Evolutionary conservation across 1,284 basidiomycete species (phyloP).

Genomic region (Fistulinella staudtii): DNA sequence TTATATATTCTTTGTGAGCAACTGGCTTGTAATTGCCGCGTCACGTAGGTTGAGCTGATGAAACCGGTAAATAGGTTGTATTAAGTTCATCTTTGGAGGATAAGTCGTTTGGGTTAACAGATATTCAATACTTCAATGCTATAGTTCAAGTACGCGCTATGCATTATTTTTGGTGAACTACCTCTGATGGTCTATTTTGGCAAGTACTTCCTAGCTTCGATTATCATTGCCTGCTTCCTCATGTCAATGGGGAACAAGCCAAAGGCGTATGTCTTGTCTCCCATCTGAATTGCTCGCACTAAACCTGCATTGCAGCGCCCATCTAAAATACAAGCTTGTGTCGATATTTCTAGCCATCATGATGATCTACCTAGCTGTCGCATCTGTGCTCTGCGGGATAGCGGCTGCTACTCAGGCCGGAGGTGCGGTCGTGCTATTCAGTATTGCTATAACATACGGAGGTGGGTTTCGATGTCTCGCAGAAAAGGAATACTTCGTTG

Average conservation of each 20-base stretch:
- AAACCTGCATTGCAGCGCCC: constrained; percentile 46
- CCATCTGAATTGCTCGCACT: neutral
- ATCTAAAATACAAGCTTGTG: constrained; percentile 82
- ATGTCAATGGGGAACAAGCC: constrained; percentile 98
- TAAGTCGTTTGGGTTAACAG: constrained; percentile 61
- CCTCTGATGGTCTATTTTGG: constrained; percentile 10
- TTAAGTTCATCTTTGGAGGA: constrained; percentile 87
- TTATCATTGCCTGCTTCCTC: constrained; percentile 86
- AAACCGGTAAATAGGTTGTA: constrained; percentile 55
- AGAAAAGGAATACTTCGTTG: neutral
- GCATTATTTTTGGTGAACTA: neutral
- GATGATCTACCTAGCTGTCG: constrained; percentile 79
- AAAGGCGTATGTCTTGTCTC: constrained; percentile 55
- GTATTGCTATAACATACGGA: constrained; percentile 84
- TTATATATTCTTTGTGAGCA: constrained; percentile 90
- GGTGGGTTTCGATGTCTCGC: constrained; percentile 37
- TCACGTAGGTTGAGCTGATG: constrained; percentile 8
- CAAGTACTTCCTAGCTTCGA: constrained; percentile 82
- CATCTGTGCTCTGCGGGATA: constrained; percentile 72
- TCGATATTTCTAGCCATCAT: constrained; percentile 75
- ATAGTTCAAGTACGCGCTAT: constrained; percentile 60
- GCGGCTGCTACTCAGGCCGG: constrained; percentile 64
- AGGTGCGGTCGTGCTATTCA: constrained; percentile 74
- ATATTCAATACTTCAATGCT: constrained; percentile 77
- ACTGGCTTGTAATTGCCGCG: neutral